These are phyloP conservation scores for Ceratocystis lukuohia DNA, from an alignment of 2,329 filamentous ascomycete genomes.

Conservation along the genomic window DNA sequence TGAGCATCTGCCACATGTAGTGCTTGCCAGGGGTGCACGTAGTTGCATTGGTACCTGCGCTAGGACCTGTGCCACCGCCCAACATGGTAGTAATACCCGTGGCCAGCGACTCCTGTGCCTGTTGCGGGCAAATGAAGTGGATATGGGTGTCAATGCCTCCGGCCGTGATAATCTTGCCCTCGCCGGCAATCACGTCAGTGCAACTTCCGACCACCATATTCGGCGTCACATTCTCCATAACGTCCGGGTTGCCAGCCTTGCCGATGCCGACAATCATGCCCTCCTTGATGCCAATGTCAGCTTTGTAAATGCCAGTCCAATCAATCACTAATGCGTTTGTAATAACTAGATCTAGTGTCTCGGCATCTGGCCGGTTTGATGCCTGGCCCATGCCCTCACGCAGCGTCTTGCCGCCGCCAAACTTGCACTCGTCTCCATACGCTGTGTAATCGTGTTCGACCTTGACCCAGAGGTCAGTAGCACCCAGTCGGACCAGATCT, in stretches of 20 bases:
- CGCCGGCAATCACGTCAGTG: conserved; percentile 83
- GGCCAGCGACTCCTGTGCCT: conserved; percentile 68
- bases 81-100: conserved; percentile 83
- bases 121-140: conserved; percentile 91
- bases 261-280: conserved; percentile 79
- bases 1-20: conserved; percentile 79
- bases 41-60: conserved; percentile 78
- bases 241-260: conserved; percentile 92
- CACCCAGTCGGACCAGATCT: conserved; percentile 67
- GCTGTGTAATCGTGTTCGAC: conserved; percentile 74
- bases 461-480: conserved; percentile 78
- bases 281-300: conserved; percentile 85
- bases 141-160: conserved; percentile 85
- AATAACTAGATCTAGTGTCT: conserved; percentile 71
- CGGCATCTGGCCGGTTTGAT: conserved; percentile 55
- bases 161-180: conserved; percentile 80
- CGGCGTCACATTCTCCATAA: conserved; percentile 75
- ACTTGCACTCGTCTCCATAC: conserved; percentile 90
- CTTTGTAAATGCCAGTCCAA: conserved; percentile 88
- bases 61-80: conserved; percentile 84
- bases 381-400: conserved; percentile 94
- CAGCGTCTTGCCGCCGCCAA: conserved; percentile 86
- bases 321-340: conserved; percentile 85
- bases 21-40: conserved; percentile 82
- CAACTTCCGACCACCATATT: conserved; percentile 73